Evolutionary conservation across 129 eudicot genomes (phyloP).

Genomic region (Saussurea involucrata): DNA sequence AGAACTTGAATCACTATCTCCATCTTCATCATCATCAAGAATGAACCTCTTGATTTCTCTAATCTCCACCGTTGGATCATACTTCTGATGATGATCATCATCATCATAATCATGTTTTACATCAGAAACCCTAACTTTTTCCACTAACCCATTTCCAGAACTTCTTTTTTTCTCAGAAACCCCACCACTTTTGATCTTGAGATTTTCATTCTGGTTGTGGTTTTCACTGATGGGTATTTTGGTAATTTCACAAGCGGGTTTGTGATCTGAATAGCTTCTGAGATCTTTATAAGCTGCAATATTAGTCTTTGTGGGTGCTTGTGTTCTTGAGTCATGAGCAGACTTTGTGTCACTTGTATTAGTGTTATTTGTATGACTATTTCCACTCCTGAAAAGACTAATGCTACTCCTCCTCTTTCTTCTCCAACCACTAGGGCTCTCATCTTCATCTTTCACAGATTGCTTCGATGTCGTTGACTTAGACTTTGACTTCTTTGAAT

Average conservation of each 20-base stretch:
- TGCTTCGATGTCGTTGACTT: slow-evolving; percentile 37
- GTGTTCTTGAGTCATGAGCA: slow-evolving; percentile 37
- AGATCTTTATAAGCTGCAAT: slow-evolving; percentile 40
- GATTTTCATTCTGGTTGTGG: slow-evolving; percentile 31
- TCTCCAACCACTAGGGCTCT: slow-evolving; percentile 56
- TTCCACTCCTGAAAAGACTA: slow-evolving; percentile 57
- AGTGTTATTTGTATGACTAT: not conserved
- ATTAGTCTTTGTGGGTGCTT: slow-evolving; percentile 42
- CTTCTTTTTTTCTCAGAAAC: slow-evolving; percentile 29
- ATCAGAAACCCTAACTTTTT: slow-evolving; percentile 28
- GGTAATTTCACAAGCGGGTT: slow-evolving; percentile 26
- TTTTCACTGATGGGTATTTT: slow-evolving; percentile 29
- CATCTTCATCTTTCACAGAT: slow-evolving; percentile 63
- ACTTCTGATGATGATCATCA: slow-evolving; percentile 24
- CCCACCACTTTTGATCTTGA: slow-evolving; percentile 28
- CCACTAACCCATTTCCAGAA: slow-evolving; percentile 27
- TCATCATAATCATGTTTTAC: slow-evolving; percentile 18
- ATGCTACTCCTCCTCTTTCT: slow-evolving; percentile 92
- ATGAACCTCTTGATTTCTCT: slow-evolving; percentile 40
- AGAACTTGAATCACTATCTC: slow-evolving; percentile 94
- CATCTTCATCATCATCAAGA: slow-evolving; percentile 57
- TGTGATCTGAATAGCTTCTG: slow-evolving; percentile 33
- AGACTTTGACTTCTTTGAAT: slow-evolving; percentile 57
- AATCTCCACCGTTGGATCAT: slow-evolving; percentile 36
- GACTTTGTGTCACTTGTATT: slow-evolving; percentile 20